phyloP scores from a whole-genome alignment of 345 rosid genomes.

The Sisymbrium altissimum region DNA sequence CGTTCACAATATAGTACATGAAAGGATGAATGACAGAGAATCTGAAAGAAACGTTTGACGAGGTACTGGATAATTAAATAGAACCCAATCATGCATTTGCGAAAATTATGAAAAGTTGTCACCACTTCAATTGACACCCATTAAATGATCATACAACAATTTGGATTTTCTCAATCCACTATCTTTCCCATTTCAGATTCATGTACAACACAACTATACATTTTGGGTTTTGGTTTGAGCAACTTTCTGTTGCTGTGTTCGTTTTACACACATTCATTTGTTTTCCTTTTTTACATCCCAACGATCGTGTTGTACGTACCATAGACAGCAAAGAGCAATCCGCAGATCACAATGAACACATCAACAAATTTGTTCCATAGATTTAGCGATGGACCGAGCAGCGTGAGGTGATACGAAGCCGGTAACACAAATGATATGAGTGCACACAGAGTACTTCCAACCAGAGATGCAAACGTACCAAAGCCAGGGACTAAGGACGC shows the following conservation, averaged over 20 bases:
- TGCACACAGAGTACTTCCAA: constrained; percentile 81
- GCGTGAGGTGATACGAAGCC: constrained; percentile 63
- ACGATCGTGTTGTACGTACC: constrained; percentile 61
- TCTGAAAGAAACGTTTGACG: not conserved
- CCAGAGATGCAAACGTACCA: constrained; percentile 62
- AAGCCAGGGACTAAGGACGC: constrained; percentile 81
- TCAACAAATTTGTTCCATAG: constrained; percentile 63
- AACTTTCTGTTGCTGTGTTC: not conserved
- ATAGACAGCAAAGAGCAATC: constrained; percentile 66
- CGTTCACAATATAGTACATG: too few species aligned
- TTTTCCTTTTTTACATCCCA: constrained; percentile 38
- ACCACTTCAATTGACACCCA: not conserved
- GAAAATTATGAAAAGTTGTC: not conserved
- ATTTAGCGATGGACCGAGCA: constrained; percentile 59
- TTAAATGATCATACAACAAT: constrained; percentile 13
- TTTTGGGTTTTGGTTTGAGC: not conserved
- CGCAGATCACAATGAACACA: constrained; percentile 50
- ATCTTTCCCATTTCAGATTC: not conserved
- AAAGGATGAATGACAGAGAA: not conserved
- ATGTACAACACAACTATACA: constrained; percentile 4
- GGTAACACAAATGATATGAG: constrained; percentile 82
- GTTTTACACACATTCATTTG: not conserved
- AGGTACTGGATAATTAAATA: not conserved
- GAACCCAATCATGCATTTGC: not conserved
- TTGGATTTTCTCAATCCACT: not conserved